Percentiles rank a stretch among this genome's conserved stretches.
phyloP scores from a whole-genome alignment of 345 rosid genomes.

The Anacardium occidentale region DNA sequence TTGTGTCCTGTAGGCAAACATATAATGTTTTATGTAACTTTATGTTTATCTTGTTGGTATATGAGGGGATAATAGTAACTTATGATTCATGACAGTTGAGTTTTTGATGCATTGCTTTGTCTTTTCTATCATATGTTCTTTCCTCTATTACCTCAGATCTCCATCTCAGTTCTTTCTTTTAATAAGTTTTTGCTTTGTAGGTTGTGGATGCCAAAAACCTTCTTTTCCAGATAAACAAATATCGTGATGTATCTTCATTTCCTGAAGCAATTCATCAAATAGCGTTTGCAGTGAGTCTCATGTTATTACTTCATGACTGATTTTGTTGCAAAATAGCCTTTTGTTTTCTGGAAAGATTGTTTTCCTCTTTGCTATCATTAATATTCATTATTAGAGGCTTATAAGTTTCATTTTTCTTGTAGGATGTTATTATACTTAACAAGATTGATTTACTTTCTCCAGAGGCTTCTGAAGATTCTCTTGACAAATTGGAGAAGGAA shows the following conservation, averaged over 20 bases:
- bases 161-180: slow-evolving; percentile 11
- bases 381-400: slow-evolving; percentile 7
- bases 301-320: not conserved
- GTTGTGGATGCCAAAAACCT: slow-evolving; percentile 98
- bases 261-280: slow-evolving; percentile 92
- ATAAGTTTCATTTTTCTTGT: slow-evolving; percentile 27
- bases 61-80: not conserved
- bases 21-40: not conserved
- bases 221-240: slow-evolving; percentile 62
- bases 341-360: not conserved
- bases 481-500: slow-evolving; percentile 74
- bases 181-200: slow-evolving; percentile 38
- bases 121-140: slow-evolving; percentile 3
- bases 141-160: not conserved
- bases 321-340: not conserved
- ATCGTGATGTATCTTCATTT: slow-evolving; percentile 58
- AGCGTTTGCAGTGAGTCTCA: slow-evolving; percentile 74
- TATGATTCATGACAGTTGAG: not conserved
- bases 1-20: not conserved
- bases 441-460: slow-evolving; percentile 83
- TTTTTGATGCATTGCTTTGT: slow-evolving; percentile 1
- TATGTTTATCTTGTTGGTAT: not conserved
- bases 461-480: slow-evolving; percentile 44
- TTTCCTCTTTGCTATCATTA: not conserved
- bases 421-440: slow-evolving; percentile 91